These are phyloP conservation scores for Pichia paraexigua DNA, from an alignment of 805 yeast genomes.

Conservation along the genomic window DNA sequence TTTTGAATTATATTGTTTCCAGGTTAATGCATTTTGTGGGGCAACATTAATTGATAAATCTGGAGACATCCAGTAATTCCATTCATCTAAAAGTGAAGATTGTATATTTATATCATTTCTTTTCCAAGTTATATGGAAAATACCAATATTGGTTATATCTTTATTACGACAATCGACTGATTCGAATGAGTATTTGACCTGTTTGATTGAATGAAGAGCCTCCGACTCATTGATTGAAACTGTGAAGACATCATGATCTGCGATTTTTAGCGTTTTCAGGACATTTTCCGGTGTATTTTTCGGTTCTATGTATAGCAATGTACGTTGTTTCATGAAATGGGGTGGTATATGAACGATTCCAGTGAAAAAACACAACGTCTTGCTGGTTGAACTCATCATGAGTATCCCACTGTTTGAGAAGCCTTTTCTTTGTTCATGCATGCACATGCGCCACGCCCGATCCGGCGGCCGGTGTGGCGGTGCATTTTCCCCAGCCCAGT, in stretches of 20 bases:
- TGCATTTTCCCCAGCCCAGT: too few relatives aligned
- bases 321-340: not conserved
- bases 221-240: not conserved
- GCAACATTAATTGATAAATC: slow-evolving; percentile 23
- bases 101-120: not conserved
- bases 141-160: not conserved
- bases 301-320: not conserved
- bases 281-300: not conserved
- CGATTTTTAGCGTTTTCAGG: not conserved
- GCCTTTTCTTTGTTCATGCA: too few relatives aligned
- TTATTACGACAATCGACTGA: not conserved
- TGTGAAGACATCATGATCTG: not conserved
- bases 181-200: not conserved
- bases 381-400: too few relatives aligned
- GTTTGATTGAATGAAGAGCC: not conserved
- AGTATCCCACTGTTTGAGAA: too few relatives aligned
- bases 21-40: slow-evolving; percentile 22
- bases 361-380: too few relatives aligned
- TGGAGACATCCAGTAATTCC: not conserved
- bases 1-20: slow-evolving; percentile 16
- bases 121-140: not conserved
- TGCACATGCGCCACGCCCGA: too few relatives aligned
- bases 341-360: not conserved
- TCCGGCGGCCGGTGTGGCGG: too few relatives aligned
- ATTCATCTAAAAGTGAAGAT: not conserved